Evolutionary conservation across 495 filamentous ascomycete species (phyloP).

Genomic region (Bacidia rubella): DNA sequence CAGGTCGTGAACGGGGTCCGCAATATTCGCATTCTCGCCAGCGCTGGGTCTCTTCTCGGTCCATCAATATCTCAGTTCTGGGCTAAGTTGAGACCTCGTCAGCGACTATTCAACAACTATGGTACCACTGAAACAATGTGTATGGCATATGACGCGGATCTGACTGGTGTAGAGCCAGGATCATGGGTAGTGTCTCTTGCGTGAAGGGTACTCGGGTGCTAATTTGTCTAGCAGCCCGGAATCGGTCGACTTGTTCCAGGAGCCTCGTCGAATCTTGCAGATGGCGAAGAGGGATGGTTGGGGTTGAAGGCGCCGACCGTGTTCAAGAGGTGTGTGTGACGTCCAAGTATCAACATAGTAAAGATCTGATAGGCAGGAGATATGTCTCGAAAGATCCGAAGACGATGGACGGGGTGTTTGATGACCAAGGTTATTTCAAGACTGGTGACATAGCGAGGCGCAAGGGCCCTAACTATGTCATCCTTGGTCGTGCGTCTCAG

Average conservation of each 20-base stretch:
- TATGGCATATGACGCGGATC: too few species aligned
- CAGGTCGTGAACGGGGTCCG: too few species aligned
- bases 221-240: neutral
- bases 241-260: neutral
- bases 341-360: neutral
- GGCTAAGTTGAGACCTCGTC: too few species aligned
- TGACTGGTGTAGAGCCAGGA: too few species aligned
- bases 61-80: too few species aligned
- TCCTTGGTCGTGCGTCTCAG: conserved; percentile 33
- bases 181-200: too few species aligned
- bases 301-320: neutral
- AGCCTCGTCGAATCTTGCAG: neutral
- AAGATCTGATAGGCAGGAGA: neutral
- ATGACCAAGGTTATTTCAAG: conserved; percentile 31
- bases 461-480: conserved; percentile 35
- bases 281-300: neutral
- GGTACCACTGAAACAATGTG: too few species aligned
- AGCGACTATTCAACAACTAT: too few species aligned
- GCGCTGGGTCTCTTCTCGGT: too few species aligned
- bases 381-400: neutral
- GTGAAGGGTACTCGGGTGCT: neutral
- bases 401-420: conserved; percentile 3
- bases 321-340: neutral
- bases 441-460: conserved; percentile 35
- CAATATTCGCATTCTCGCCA: too few species aligned